A percentile compares a stretch with the other conserved stretches of the same genome.
These are phyloP conservation scores for Musa acuminata DNA, from an alignment of 176 grass and related monocot genomes.

Conservation along the genomic window DNA sequence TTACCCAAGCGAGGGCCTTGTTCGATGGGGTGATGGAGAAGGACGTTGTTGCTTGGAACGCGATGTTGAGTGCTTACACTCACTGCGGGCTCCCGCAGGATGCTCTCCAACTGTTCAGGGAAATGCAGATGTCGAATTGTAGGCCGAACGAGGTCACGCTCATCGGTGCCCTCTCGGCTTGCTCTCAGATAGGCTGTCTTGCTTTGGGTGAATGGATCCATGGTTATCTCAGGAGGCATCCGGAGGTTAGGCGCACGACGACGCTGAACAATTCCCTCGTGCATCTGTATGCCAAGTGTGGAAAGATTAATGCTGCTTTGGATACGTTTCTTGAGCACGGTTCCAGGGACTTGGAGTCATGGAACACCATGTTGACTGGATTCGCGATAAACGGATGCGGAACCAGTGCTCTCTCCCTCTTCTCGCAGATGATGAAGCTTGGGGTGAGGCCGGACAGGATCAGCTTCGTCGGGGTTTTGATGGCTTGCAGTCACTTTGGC, in stretches of 20 bases:
- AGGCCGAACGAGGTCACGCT: conserved; percentile 17
- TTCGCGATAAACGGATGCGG: conserved; percentile 11
- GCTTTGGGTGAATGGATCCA: conserved; percentile 21
- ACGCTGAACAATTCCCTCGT: conserved; percentile 13
- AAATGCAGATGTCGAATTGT: conserved; percentile 15
- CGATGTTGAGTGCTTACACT: conserved; percentile 5
- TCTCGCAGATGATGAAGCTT: conserved; percentile 20
- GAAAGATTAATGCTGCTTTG: conserved; percentile 11
- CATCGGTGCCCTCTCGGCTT: conserved; percentile 1
- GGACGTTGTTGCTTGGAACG: conserved; percentile 20
- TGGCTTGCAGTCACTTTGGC: conserved; percentile 20
- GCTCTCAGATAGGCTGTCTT: conserved; percentile 13
- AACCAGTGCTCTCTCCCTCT: conserved; percentile 11
- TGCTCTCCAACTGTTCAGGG: conserved; percentile 12
- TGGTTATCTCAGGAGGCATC: conserved; percentile 6
- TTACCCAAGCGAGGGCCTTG: conserved; percentile 5
- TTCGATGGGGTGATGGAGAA: conserved; percentile 6
- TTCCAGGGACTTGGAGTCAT: conserved; percentile 13
- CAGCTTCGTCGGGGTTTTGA: conserved; percentile 16
- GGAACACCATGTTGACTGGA: conserved; percentile 19
- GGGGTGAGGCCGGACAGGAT: conserved; percentile 10
- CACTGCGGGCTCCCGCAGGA: background rate
- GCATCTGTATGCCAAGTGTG: conserved; percentile 18
- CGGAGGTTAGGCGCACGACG: background rate
- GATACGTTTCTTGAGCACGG: conserved; percentile 9